These are phyloP conservation scores for Geotrichum restrictum DNA, from an alignment of 1,139 yeast species.

Conservation along the genomic window DNA sequence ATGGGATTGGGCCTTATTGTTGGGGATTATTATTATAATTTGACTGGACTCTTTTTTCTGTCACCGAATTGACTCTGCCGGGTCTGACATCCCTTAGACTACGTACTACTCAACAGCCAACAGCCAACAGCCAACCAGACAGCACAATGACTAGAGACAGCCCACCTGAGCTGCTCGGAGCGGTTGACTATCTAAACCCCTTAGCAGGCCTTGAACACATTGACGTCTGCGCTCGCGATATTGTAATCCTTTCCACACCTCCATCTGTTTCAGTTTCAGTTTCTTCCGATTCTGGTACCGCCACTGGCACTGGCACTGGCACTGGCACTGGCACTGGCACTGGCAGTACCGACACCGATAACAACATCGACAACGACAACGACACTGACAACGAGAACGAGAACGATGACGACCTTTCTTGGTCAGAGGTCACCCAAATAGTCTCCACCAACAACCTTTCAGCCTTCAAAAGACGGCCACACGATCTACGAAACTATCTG, in stretches of 20 bases:
- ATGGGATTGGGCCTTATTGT: no score
- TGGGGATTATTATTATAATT: no score
- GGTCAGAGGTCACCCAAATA: slow-evolving; percentile 14
- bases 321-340: no score
- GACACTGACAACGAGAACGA: neutral
- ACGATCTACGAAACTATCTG: slow-evolving; percentile 35
- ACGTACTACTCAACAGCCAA: no score
- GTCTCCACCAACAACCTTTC: slow-evolving; percentile 28
- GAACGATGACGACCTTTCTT: slow-evolving; percentile 12
- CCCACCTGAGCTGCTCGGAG: slow-evolving; percentile 10
- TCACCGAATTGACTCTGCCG: no score
- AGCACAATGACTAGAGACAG: neutral
- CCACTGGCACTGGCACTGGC: no score
- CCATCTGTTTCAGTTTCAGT: neutral
- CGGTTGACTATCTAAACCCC: slow-evolving; percentile 15
- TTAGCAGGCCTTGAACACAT: slow-evolving; percentile 19
- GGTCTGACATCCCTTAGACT: no score
- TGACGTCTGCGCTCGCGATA: slow-evolving; percentile 18
- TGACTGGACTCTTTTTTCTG: no score
- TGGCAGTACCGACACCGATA: no score
- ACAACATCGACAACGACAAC: no score
- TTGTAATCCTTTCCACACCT: slow-evolving; percentile 14
- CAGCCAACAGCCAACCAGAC: no score
- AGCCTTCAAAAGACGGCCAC: slow-evolving; percentile 36
- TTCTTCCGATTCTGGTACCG: neutral